phyloP scores from a whole-genome alignment of 495 filamentous ascomycete genomes.

The Articulospora tetracladia region DNA sequence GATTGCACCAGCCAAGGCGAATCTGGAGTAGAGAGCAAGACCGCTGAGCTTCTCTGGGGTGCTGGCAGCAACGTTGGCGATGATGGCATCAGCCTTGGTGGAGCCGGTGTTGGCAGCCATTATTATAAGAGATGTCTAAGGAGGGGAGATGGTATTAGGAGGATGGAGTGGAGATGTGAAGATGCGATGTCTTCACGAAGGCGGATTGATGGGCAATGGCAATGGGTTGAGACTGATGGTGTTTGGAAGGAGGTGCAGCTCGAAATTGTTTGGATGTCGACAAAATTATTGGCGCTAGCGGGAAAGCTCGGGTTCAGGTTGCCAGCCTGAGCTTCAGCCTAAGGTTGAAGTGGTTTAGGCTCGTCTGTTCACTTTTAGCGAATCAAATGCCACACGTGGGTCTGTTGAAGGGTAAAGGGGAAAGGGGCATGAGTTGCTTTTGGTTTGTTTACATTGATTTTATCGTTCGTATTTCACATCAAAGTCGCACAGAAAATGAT shows the following conservation, averaged over 20 bases:
- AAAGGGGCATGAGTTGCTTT: not conserved
- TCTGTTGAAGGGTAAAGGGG: not conserved
- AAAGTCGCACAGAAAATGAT: too few relatives aligned
- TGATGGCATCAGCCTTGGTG: slow-evolving; percentile 37
- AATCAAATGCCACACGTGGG: not conserved
- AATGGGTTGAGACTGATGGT: not conserved
- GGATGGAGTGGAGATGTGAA: slow-evolving; percentile 20
- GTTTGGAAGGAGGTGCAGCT: not conserved
- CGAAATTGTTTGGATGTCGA: not conserved
- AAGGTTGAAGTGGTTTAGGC: not conserved
- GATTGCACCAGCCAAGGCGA: slow-evolving; percentile 78
- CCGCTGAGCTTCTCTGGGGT: slow-evolving; percentile 37
- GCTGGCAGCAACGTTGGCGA: slow-evolving; percentile 29
- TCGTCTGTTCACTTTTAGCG: not conserved
- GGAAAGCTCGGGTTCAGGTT: not conserved
- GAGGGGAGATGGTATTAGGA: slow-evolving; percentile 19
- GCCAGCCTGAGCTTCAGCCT: not conserved
- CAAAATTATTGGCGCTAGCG: slow-evolving; percentile 1
- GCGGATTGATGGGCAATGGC: slow-evolving; percentile 3
- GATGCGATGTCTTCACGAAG: slow-evolving; percentile 11
- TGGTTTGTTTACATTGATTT: not conserved
- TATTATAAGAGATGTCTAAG: slow-evolving; percentile 20
- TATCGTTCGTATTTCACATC: not conserved
- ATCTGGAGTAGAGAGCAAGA: slow-evolving; percentile 45
- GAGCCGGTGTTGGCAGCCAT: slow-evolving; percentile 43